A percentile compares a stretch with the other conserved stretches of the same genome.
Conservation (phyloP, 1,139 yeast species). For the Eremothecium gossypii region DNA sequence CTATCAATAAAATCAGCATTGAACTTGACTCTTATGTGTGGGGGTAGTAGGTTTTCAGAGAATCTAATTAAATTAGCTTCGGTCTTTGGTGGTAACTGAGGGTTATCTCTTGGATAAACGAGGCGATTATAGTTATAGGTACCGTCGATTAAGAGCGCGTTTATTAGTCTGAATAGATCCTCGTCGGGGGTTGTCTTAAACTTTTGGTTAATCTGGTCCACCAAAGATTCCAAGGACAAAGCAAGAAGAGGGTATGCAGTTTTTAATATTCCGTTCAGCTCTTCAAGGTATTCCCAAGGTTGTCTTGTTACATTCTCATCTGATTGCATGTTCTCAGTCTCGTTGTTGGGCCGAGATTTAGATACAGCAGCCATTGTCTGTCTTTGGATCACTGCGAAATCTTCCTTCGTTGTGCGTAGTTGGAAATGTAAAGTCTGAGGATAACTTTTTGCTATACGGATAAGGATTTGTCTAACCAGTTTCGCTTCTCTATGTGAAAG, state of each 20-base stretch:
- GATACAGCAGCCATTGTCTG: conserved; percentile 55
- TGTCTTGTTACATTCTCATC: conserved; percentile 36
- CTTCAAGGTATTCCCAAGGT: conserved; percentile 95
- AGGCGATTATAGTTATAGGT: conserved; percentile 78
- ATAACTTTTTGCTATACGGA: conserved; percentile 87
- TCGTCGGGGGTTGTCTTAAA: conserved; percentile 94
- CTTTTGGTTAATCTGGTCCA: conserved; percentile 89
- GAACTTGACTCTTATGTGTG: conserved; percentile 81
- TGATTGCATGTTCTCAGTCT: conserved; percentile 11
- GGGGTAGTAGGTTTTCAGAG: conserved; percentile 90
- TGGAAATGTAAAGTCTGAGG: conserved; percentile 98
- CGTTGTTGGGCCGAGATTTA: conserved; percentile 8
- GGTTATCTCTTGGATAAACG: conserved; percentile 80
- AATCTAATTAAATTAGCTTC: conserved; percentile 83
- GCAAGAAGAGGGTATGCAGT: conserved; percentile 95
- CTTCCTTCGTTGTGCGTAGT: conserved; percentile 89
- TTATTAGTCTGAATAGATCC: conserved; percentile 88
- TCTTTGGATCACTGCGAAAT: conserved; percentile 77
- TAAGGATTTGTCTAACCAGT: conserved; percentile 76
- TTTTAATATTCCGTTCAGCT: conserved; percentile 86
- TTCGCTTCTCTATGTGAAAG: conserved; percentile 86
- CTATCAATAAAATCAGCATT: conserved; percentile 83
- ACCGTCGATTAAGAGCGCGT: conserved; percentile 88
- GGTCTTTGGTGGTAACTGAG: conserved; percentile 82
- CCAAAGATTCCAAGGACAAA: conserved; percentile 83